A percentile compares a stretch with the other conserved stretches of the same genome.
These are phyloP conservation scores for Xylaria sp. DNA, from an alignment of 2,329 filamentous ascomycete genomes.

Conservation along the genomic window DNA sequence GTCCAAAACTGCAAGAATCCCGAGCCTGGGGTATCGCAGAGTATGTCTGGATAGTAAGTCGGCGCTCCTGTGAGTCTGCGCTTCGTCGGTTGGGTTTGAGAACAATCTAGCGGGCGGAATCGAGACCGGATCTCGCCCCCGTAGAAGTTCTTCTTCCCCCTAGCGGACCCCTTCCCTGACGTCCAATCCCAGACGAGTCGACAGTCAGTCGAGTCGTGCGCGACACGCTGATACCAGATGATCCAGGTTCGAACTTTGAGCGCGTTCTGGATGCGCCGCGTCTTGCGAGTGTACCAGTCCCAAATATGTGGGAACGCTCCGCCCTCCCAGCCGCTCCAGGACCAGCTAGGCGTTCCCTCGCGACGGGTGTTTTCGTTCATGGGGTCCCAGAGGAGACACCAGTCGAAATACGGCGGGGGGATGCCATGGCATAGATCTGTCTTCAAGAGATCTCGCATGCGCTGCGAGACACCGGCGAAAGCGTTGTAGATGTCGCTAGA, in stretches of 20 bases:
- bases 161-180: neutral
- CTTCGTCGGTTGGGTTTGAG: slow-evolving; percentile 18
- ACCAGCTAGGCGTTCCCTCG: slow-evolving; percentile 13
- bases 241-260: slow-evolving; percentile 24
- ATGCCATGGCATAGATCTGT: slow-evolving; percentile 26
- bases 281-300: slow-evolving; percentile 21
- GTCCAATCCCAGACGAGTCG: slow-evolving; percentile 19
- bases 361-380: slow-evolving; percentile 15
- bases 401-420: slow-evolving; percentile 30
- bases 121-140: slow-evolving; percentile 12
- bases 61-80: neutral
- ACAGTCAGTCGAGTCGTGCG: slow-evolving; percentile 17
- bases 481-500: slow-evolving; percentile 22
- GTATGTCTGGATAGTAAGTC: slow-evolving; percentile 21
- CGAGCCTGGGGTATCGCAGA: slow-evolving; percentile 14
- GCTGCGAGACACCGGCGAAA: slow-evolving; percentile 24
- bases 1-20: slow-evolving; percentile 28
- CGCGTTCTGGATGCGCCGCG: slow-evolving; percentile 9
- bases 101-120: slow-evolving; percentile 19
- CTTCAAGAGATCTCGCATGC: slow-evolving; percentile 16
- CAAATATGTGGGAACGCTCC: slow-evolving; percentile 25
- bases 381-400: slow-evolving; percentile 29
- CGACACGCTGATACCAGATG: slow-evolving; percentile 24
- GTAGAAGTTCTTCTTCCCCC: slow-evolving; percentile 21
- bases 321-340: slow-evolving; percentile 24